Evolutionary conservation across 441 rosid genomes (phyloP).

Genomic region (Caryocar brasiliense): DNA sequence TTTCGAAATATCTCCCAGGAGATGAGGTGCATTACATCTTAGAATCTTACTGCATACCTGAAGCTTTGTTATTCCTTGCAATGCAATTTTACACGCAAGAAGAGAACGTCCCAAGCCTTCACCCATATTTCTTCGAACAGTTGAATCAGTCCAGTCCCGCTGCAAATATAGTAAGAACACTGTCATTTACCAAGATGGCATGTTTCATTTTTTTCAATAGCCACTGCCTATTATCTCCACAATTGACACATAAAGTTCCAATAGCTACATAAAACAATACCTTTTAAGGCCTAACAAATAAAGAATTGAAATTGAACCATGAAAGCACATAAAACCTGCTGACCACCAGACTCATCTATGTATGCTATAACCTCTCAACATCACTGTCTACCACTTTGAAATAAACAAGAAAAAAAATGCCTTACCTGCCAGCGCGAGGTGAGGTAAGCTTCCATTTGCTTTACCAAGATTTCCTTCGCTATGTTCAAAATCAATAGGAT

Average conservation of each 20-base stretch:
- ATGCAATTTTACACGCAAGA: slow-evolving; percentile 78
- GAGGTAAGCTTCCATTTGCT: slow-evolving; percentile 70
- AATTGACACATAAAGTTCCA: not conserved
- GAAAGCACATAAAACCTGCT: too few species aligned
- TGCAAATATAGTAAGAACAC: slow-evolving; percentile 23
- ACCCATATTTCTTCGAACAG: slow-evolving; percentile 87
- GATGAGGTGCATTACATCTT: not conserved
- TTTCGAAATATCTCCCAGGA: not conserved
- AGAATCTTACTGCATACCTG: slow-evolving; percentile 40
- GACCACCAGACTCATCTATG: too few species aligned
- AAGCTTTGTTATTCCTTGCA: slow-evolving; percentile 76
- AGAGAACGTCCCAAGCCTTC: slow-evolving; percentile 90
- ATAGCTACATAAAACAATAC: not conserved
- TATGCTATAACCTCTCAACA: not conserved
- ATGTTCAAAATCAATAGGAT: slow-evolving; percentile 88
- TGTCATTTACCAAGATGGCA: not conserved
- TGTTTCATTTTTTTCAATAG: not conserved
- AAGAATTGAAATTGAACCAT: not conserved
- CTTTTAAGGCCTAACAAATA: not conserved
- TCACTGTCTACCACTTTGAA: not conserved
- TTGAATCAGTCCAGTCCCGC: slow-evolving; percentile 93
- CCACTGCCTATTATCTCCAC: not conserved
- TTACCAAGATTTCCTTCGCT: slow-evolving; percentile 93
- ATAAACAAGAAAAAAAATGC: not conserved
- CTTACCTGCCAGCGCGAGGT: slow-evolving; percentile 86